Base-by-base conservation (phyloP, 1,284 basidiomycete genomes). In the Neolentinus lepideus region DNA sequence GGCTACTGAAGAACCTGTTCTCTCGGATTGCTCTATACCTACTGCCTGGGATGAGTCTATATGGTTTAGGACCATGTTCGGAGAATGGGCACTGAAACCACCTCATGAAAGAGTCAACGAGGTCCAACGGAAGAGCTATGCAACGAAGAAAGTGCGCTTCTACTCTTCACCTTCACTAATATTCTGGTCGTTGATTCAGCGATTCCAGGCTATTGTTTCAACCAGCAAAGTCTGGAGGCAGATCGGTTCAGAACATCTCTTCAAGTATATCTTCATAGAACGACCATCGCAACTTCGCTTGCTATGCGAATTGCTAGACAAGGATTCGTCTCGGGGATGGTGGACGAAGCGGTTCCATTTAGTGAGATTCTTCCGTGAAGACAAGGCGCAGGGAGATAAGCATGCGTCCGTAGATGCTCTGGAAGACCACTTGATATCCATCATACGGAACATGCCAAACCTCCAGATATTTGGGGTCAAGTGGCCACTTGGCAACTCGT, bases 381-480 rank as follows among this genome's bases (percentile, higher is more conserved):
- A 64, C 52, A 31, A 31, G 12, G 12, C 29, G 29, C 12, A 4
- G 12, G 29, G 29, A 31, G 38, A 43, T n/a, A 43, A 21, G 38
- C 19, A 43, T 21, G 71, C 62, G 45, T 67, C 75, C 24, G 65
- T 75, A 54, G 64, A 71, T 9, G 71, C 75, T 22, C 65, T 79
- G n/a, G 75, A 80, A 60, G 67, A 71, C 48, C 67, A 77, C 35
- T 69, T 82, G 38, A 66, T 76, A 3, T 72, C 77, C 16, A 73
- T 87, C 55, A 77, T 88, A 36, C 69, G 69, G 10, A 81, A 78
- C 57, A 85, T 83, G 60, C 83, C 83, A 3, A 87, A 88, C 59
- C 77, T 89, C 51, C 78, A 87, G 59, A 80, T 84, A 9, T 86
- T 89, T 66, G 71, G 85, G 31, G 70, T 85, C 52, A 84, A 85